These are phyloP conservation scores for Saturnispora quitensis DNA, from an alignment of 805 yeast genomes.

Conservation along the genomic window DNA sequence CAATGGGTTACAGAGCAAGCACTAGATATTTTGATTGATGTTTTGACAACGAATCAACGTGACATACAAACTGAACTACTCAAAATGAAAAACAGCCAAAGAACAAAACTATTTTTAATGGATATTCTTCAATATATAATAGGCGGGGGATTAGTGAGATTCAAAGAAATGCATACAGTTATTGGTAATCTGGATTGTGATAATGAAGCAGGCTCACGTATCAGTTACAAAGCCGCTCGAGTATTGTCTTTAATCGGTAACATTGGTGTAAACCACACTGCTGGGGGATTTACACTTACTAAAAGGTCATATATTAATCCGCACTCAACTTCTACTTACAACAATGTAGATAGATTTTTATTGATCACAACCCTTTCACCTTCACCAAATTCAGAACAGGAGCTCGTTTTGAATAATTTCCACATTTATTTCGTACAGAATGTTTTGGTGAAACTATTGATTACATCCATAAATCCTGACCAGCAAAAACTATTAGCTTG, in stretches of 20 bases:
- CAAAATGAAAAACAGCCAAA: not conserved
- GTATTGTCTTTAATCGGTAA: conserved; percentile 75
- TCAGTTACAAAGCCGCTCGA: conserved; percentile 53
- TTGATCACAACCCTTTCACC: conserved; percentile 25
- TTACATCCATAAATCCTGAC: conserved; percentile 84
- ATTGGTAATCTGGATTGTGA: conserved; percentile 10
- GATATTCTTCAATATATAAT: conserved; percentile 5
- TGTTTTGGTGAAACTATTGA: conserved; percentile 71
- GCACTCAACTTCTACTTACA: not conserved
- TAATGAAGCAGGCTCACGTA: conserved; percentile 22
- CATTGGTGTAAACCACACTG: conserved; percentile 33
- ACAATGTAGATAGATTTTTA: conserved; percentile 11
- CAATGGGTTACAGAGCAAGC: conserved; percentile 67
- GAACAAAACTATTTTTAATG: not conserved
- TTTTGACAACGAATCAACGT: conserved; percentile 26
- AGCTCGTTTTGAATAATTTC: conserved; percentile 49
- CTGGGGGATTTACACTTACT: not conserved
- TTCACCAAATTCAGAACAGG: conserved; percentile 56
- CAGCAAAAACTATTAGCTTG: conserved; percentile 77
- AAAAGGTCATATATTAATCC: not conserved
- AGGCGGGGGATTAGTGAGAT: conserved; percentile 33
- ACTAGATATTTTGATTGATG: conserved; percentile 50
- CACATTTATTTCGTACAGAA: conserved; percentile 56
- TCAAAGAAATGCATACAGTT: conserved; percentile 31
- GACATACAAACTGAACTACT: conserved; percentile 4